Conservation (phyloP, 306 rosid genomes). For the Trichosanthes truncata region DNA sequence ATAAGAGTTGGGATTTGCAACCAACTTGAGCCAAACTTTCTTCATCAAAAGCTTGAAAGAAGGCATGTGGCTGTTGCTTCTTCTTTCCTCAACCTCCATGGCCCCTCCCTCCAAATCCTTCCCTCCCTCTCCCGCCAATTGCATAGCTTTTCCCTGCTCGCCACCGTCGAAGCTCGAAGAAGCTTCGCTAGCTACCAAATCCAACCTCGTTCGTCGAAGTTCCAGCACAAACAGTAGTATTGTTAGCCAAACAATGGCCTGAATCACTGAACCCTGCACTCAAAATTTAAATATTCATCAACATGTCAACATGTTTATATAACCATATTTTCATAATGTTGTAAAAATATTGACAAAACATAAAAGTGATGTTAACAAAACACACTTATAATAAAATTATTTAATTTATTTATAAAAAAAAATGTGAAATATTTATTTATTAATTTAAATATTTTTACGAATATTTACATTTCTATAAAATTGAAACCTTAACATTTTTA, state of each 20-base stretch:
- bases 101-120: conserved; percentile 43
- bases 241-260: conserved; percentile 83
- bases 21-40: conserved; percentile 57
- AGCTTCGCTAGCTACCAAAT: background rate
- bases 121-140: background rate
- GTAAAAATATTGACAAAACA: background rate
- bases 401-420: too few species aligned
- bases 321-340: too few species aligned
- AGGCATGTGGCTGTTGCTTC: conserved; percentile 10
- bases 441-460: too few species aligned
- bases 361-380: too few species aligned
- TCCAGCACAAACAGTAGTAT: conserved; percentile 64
- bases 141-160: background rate
- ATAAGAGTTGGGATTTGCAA: conserved; percentile 70
- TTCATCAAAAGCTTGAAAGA: conserved; percentile 54
- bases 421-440: too few species aligned
- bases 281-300: background rate
- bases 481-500: background rate
- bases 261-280: conserved; percentile 52
- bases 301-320: background rate
- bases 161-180: background rate
- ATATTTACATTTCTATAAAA: too few species aligned
- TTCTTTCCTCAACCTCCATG: background rate
- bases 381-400: too few species aligned
- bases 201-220: conserved; percentile 40